Evolutionary conservation across 2,329 filamentous ascomycete genomes (phyloP), one percentile per base, ranked within the genome.

Genomic region (Penicillium corylophilum): DNA sequence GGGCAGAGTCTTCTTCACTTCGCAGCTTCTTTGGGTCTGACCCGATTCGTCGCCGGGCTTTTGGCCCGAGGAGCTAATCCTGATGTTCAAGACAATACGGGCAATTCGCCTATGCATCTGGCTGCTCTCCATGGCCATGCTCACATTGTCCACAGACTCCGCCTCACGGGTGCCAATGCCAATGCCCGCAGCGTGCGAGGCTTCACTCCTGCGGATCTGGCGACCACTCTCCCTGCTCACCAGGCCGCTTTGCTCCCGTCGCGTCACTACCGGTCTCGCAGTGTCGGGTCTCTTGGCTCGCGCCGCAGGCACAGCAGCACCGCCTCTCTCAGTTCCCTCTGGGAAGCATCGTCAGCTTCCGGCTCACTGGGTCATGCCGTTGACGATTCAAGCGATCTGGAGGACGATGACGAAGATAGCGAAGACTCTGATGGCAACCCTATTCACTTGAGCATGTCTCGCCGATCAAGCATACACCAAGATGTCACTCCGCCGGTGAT

Each of bases 1-100:
- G 89, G 89, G 0, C 88, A 93, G 65, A 90, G 88, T 1, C 86
- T 95, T 80, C 80, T 95, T 55, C 89, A 94, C 64, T 77, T 92
- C 55, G 89, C 88, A 2, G 89, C 85, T 60, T 87, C 87, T 8
- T 74, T 92, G 12, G 89, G 89, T 5, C 81, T 90, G 60, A 82
- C 86, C 56, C 82, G 88, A 42, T 87, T 95, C 57, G 88, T 88
- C 44, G 88, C 88, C 12, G 89, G 86, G 26, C 79, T 95, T 23
- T 76, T 95, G 18, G 87, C 86, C 9, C 82, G 89, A 57, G 88
- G 89, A n/a, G 89, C 89, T 18, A 87, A 88, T 64, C 84, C 87
- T 1, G 85, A 93, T 63, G 76, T 85, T 33, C 82, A 84, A 49
- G 90, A 95, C 67, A 87, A 85, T 56, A 87, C 87, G 44, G 90